Evolutionary conservation across 306 rosid species (phyloP), one percentile per base, ranked within the genome.

Genomic region (Lagenaria siceraria): DNA sequence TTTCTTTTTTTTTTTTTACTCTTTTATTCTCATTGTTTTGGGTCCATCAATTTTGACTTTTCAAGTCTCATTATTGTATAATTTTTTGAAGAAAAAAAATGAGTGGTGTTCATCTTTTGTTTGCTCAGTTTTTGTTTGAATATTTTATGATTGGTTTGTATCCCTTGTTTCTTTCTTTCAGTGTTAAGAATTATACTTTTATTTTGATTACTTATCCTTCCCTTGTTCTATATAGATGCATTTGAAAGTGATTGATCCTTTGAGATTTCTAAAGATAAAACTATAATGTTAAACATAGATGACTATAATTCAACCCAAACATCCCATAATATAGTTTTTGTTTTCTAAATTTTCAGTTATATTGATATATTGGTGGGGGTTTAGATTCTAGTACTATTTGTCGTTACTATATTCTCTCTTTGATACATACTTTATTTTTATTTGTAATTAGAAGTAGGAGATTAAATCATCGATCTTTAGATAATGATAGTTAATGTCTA

Each of bases 31-130:
- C 6, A 7, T 63, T 35, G 25, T 53, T 6, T 2, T 48, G 4
- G 13, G 58, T 52, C 22, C 24, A 19, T 53, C 11, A 19, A n/a
- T 13, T 18, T 66, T 64, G 27, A 66, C 11, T 66, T 66, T 40
- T 12, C 29, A 36, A 38, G 1, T n/a, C 19, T 13, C 2, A 15
- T 5, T 0, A 49, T 49, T 15, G 15, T 49, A 49, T 14, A 14
- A 49, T 15, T 15, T 15, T 17, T 15, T 51, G 2, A 49, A 4
- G 19, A 17, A 18, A 6, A 51, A 69, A 22, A 8, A 69, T 22
- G 75, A 14, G 56, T 70, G 75, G 13, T 43, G 75, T n/a, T 69
- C 55, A 69, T 25, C 75, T 42, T 11, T 70, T 70, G 19, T 21
- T 19, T 66, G 9, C 15, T 40, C 19, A 68, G 31, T 42, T 22